These are phyloP conservation scores for Kodamaea neixiangensis DNA, from an alignment of 805 yeast genomes.

Conservation along the genomic window DNA sequence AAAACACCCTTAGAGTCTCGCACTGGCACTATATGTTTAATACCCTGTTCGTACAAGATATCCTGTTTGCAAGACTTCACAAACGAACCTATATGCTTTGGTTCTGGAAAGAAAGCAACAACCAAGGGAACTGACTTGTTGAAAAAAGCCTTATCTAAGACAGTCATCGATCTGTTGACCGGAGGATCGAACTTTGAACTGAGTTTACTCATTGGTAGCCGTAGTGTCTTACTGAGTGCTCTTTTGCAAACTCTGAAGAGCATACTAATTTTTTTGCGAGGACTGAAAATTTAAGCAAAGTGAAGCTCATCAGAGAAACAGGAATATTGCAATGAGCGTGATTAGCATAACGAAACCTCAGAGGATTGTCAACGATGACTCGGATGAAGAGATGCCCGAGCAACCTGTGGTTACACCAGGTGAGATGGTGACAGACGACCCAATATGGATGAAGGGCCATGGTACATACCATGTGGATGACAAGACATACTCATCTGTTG, in stretches of 20 bases:
- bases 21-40: constrained; percentile 61
- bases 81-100: constrained; percentile 58
- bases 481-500: constrained; percentile 84
- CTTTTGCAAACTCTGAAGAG: constrained; percentile 3
- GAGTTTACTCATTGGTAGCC: constrained; percentile 7
- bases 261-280: constrained; percentile 2
- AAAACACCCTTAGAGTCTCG: constrained; percentile 55
- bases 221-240: background rate
- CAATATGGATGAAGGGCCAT: constrained; percentile 98
- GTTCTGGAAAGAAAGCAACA: constrained; percentile 70
- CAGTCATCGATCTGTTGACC: constrained; percentile 60
- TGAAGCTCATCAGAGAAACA: background rate
- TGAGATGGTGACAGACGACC: constrained; percentile 92
- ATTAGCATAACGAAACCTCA: constrained; percentile 40
- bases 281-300: background rate
- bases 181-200: constrained; percentile 58
- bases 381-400: constrained; percentile 46
- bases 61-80: constrained; percentile 60
- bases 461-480: constrained; percentile 84
- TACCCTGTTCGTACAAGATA: constrained; percentile 67
- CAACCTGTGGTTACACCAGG: constrained; percentile 83
- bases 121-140: constrained; percentile 56
- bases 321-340: constrained; percentile 17
- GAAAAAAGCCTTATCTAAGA: constrained; percentile 69
- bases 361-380: constrained; percentile 23